Percentiles rank a stretch among this genome's conserved stretches.
Evolutionary conservation across 2,329 filamentous ascomycete species (phyloP).

Genomic region (Neofusicoccum kwambonambiense): DNA sequence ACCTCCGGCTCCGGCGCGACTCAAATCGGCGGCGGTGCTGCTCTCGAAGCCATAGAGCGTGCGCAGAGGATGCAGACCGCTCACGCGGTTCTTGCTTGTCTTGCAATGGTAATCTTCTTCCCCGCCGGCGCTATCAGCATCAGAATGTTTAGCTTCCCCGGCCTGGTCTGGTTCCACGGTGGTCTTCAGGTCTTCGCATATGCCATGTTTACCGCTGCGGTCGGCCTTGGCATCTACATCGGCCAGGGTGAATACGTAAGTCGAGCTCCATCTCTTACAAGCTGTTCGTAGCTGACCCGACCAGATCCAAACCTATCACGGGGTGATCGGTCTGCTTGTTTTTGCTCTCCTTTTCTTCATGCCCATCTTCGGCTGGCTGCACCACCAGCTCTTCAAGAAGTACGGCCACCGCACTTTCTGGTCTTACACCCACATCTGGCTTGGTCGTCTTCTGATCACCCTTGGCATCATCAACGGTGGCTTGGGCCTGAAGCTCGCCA

Average conservation of each 20-base stretch:
- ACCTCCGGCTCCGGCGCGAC: constrained; percentile 16
- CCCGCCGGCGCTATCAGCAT: constrained; percentile 45
- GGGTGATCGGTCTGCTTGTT: constrained; percentile 52
- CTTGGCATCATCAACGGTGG: constrained; percentile 57
- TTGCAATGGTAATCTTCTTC: constrained; percentile 48
- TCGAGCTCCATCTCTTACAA: not conserved
- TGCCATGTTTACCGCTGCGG: constrained; percentile 47
- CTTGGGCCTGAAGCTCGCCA: constrained; percentile 48
- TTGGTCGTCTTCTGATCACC: constrained; percentile 49
- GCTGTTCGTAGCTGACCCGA: constrained; percentile 18
- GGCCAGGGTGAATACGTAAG: constrained; percentile 39
- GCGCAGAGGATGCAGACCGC: constrained; percentile 39
- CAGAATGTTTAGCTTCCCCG: constrained; percentile 43
- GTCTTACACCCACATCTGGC: constrained; percentile 53
- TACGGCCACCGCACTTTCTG: constrained; percentile 42
- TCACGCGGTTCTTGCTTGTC: constrained; percentile 43
- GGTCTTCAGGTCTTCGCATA: constrained; percentile 51
- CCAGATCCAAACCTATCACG: constrained; percentile 44
- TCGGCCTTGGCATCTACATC: constrained; percentile 53
- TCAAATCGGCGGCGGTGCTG: not conserved
- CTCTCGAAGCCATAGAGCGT: not conserved
- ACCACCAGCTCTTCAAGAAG: constrained; percentile 50
- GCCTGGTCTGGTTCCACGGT: constrained; percentile 46
- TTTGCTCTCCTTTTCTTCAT: constrained; percentile 53
- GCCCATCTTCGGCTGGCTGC: constrained; percentile 49